phyloP scores from a whole-genome alignment of 805 yeast species.

The Starmerella vitae region DNA sequence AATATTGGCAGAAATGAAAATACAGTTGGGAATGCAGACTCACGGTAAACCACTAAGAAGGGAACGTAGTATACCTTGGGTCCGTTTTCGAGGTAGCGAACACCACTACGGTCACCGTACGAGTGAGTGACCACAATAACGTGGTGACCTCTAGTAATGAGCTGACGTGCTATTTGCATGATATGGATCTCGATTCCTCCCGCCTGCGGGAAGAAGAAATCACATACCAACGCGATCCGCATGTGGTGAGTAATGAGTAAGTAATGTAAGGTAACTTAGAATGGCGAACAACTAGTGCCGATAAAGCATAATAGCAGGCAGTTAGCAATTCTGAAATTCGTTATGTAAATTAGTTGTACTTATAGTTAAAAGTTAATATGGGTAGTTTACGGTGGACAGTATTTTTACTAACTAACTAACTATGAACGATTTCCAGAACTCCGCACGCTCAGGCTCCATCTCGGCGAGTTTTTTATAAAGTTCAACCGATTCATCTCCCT shows the following conservation, averaged over 20 bases:
- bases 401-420: no score
- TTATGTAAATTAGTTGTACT: no score
- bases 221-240: slow-evolving; percentile 61
- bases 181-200: slow-evolving; percentile 97
- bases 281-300: no score
- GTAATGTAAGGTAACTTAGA: no score
- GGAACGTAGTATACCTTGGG: slow-evolving; percentile 88
- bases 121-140: slow-evolving; percentile 83
- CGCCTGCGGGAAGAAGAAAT: slow-evolving; percentile 94
- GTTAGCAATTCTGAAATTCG: no score
- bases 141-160: slow-evolving; percentile 68
- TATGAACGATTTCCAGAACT: slow-evolving; percentile 10
- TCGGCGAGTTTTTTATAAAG: slow-evolving; percentile 3
- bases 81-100: slow-evolving; percentile 76
- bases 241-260: no score
- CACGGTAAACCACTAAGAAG: slow-evolving; percentile 61
- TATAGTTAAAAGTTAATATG: no score
- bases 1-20: slow-evolving; percentile 77
- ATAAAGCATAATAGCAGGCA: no score
- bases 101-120: slow-evolving; percentile 69
- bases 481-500: neutral
- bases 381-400: no score
- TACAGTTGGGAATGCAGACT: slow-evolving; percentile 77
- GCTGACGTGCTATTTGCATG: slow-evolving; percentile 69
- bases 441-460: slow-evolving; percentile 8